Base-by-base conservation (phyloP, 73 alveolate genomes). In the Halteria grandinella region DNA sequence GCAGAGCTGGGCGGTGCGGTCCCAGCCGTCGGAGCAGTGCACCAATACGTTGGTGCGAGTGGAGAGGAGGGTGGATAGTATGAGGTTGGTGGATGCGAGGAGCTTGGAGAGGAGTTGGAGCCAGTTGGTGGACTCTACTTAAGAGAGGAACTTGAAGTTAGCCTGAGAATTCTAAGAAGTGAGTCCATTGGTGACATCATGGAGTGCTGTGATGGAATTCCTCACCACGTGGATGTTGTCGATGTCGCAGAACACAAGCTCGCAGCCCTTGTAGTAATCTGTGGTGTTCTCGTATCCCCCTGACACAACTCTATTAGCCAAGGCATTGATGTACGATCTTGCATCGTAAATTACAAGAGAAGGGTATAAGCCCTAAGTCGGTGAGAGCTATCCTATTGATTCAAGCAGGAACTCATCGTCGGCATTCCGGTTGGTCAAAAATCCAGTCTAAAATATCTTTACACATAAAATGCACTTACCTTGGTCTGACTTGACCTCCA, bases 11-110 rank as follows among this genome's bases (percentile, higher is more conserved):
- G 99, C 94, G 3, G 99, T 96, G 75, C 99, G 88, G 93, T 96
- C 99, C 99, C 99, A 96, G 4, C 99, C 99, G 91, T 96, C 99
- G 55, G 97, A 75, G 66, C 99, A 96, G 79, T 96, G 99, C 53
- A 96, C 96, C 17, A 96, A 77, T 2, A 91, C 96, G 79, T 83
- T 90, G 49, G 75, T 83, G 45, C 89, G 86, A 17, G 83, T 55
- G 54, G 20, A 25, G 25, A 23, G 1, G 1, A 89, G 25, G 24
- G 40, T 57, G 27, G 64, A 89, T 0, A 62, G 79, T 8, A 92
- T 76, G 32, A 86, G 78, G 52, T 55, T 52, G 33, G 97, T 39
- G 25, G 93, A 86, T 62, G 62, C 32, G 18, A 93, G 74, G 62
- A 95, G 77, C 57, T 84, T 93, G 49, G 83, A 90, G 18, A 93